Evolutionary conservation across 176 grass and related monocot genomes (phyloP).

Genomic region (Avena atlantica): DNA sequence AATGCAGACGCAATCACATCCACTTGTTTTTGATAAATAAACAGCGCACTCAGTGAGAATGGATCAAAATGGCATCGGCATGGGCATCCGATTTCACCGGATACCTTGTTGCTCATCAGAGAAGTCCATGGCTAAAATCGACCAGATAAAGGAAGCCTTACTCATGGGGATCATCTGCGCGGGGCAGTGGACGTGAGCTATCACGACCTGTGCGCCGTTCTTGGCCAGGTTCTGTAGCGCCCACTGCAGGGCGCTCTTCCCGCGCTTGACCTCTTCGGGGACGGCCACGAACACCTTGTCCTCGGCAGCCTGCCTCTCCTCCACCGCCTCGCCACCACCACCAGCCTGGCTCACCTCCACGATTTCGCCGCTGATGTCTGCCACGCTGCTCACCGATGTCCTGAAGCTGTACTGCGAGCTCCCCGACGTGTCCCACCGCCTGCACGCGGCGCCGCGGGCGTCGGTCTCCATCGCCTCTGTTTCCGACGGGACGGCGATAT

Average conservation of each 20-base stretch:
- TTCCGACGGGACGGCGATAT: not conserved
- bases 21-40: not conserved
- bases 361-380: conserved; percentile 23
- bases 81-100: not conserved
- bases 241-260: conserved; percentile 62
- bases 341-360: not conserved
- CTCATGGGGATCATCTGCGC: conserved; percentile 53
- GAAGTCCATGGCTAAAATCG: not conserved
- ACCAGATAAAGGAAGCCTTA: conserved; percentile 38
- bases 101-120: not conserved
- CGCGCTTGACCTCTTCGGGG: conserved; percentile 47
- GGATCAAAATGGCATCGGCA: not conserved
- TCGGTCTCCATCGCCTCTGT: conserved; percentile 6
- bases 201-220: conserved; percentile 43
- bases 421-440: conserved; percentile 38
- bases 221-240: conserved; percentile 61
- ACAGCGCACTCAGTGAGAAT: not conserved
- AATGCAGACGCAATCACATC: not conserved
- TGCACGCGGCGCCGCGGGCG: not conserved
- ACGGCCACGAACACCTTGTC: conserved; percentile 73
- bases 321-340: not conserved
- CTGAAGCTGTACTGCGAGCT: conserved; percentile 50
- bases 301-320: not conserved
- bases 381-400: conserved; percentile 36
- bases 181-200: conserved; percentile 66